phyloP scores from a whole-genome alignment of 2,329 filamentous ascomycete genomes.

The Arthrobotrys megalospora region DNA sequence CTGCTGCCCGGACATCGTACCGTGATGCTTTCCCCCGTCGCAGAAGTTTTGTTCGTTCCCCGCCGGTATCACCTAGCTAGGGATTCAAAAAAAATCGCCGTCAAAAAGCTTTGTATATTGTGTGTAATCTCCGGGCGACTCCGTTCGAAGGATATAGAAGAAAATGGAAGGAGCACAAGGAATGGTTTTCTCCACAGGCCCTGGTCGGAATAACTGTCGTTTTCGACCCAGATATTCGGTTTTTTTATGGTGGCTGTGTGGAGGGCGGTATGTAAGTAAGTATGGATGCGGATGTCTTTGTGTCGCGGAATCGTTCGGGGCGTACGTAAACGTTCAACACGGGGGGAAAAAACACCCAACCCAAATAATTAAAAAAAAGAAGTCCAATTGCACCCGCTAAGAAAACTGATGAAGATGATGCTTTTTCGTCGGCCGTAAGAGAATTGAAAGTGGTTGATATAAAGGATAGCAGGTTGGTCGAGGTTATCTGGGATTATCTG shows the following conservation, averaged over 20 bases:
- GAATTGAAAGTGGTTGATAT: neutral
- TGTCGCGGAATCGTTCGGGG: conserved; percentile 32
- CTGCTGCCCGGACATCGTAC: conserved; percentile 48
- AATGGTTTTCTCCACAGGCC: neutral
- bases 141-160: neutral
- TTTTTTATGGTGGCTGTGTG: too few relatives aligned
- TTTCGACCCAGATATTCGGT: too few relatives aligned
- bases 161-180: conserved; percentile 1
- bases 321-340: conserved; percentile 25
- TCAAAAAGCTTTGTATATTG: too few relatives aligned
- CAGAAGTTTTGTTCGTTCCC: neutral
- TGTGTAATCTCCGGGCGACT: conserved; percentile 4
- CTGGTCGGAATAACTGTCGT: neutral
- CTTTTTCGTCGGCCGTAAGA: too few relatives aligned
- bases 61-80: neutral
- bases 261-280: too few relatives aligned
- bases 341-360: neutral
- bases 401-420: neutral
- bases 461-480: too few relatives aligned
- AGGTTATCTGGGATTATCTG: neutral
- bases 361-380: neutral
- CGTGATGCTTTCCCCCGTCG: neutral
- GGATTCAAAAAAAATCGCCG: too few relatives aligned
- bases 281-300: neutral
- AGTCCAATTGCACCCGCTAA: conserved; percentile 12